Conservation (phyloP, 768 basidiomycete genomes). For the Kwoniella shandongensis region DNA sequence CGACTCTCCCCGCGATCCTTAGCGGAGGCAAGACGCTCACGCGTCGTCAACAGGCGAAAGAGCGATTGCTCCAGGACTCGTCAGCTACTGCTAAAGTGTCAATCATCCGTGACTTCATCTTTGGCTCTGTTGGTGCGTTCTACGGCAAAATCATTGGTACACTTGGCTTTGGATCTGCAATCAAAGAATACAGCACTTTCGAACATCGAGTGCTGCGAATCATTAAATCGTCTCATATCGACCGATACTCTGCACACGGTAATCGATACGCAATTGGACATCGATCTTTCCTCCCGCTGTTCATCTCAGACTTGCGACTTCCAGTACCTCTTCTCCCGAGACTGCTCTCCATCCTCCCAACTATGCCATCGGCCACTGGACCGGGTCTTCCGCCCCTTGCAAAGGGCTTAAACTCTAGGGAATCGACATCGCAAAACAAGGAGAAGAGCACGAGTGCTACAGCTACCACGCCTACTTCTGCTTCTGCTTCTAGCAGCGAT, state of each 20-base stretch:
- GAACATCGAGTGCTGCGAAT: conserved; percentile 30
- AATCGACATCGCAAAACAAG: background rate
- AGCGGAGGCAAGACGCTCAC: conserved; percentile 22
- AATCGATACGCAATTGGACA: conserved; percentile 28
- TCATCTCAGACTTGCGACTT: conserved; percentile 25
- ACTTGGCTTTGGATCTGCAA: conserved; percentile 26
- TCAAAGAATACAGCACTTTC: conserved; percentile 28
- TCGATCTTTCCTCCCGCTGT: conserved; percentile 28
- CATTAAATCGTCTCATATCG: conserved; percentile 16
- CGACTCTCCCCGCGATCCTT: conserved; percentile 25
- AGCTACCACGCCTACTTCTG: conserved; percentile 2
- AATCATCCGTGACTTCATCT: conserved; percentile 30
- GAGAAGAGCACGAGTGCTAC: conserved; percentile 3
- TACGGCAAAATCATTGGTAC: conserved; percentile 21
- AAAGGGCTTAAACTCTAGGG: background rate
- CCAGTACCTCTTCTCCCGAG: conserved; percentile 23
- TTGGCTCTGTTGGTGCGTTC: conserved; percentile 19
- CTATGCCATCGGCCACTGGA: conserved; percentile 30
- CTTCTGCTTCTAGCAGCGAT: conserved; percentile 26
- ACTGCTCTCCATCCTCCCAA: conserved; percentile 23
- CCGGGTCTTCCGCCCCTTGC: conserved; percentile 13
- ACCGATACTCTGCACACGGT: background rate
- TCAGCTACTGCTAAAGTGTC: conserved; percentile 16
- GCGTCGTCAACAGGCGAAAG: conserved; percentile 24
- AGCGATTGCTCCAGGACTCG: conserved; percentile 8